Evolutionary conservation across 768 basidiomycete species (phyloP).

Genomic region (Cystobasidium tubakii): DNA sequence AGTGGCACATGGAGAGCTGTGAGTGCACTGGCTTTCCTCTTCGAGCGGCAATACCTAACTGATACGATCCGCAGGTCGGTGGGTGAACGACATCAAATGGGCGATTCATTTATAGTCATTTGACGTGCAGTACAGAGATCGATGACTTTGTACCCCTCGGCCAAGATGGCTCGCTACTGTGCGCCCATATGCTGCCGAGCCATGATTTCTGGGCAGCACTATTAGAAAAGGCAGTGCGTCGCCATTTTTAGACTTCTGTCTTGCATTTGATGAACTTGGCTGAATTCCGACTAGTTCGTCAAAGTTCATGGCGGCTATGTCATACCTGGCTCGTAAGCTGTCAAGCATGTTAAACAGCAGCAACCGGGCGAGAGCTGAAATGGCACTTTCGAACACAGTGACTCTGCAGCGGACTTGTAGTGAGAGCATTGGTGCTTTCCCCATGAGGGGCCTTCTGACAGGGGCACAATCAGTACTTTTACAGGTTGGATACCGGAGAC

Average conservation of each 20-base stretch:
- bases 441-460: background rate
- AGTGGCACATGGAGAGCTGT: constrained; percentile 18
- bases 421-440: background rate
- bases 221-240: constrained; percentile 33
- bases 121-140: background rate
- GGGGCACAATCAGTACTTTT: background rate
- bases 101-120: no score
- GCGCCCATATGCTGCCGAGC: constrained; percentile 5
- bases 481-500: constrained; percentile 34
- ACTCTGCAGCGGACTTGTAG: constrained; percentile 19
- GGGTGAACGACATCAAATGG: background rate
- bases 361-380: no score
- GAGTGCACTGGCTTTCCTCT: background rate
- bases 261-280: background rate
- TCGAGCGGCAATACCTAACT: background rate
- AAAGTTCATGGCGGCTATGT: constrained; percentile 27
- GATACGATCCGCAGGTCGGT: background rate
- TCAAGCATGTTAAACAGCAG: no score
- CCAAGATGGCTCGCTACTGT: background rate
- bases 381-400: no score
- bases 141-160: constrained; percentile 28
- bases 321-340: constrained; percentile 24
- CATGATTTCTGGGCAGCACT: constrained; percentile 25
- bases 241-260: background rate
- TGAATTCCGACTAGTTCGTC: constrained; percentile 7